phyloP scores from a whole-genome alignment of 805 yeast genomes.

The Pichia membranifaciens region DNA sequence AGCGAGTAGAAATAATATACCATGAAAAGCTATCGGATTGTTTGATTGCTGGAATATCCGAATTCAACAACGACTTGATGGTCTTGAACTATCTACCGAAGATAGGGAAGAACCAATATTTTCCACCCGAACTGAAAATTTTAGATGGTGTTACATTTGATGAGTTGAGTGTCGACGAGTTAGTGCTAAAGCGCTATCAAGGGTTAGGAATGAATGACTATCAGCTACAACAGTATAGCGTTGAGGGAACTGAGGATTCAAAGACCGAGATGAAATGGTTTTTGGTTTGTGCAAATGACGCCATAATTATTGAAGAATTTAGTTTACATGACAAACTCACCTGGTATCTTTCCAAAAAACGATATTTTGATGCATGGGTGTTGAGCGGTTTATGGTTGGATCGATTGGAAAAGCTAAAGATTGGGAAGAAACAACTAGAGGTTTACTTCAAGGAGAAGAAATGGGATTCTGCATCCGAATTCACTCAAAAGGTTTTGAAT shows the following conservation, averaged over 20 bases:
- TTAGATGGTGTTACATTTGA: slow-evolving; percentile 60
- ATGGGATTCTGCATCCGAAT: slow-evolving; percentile 53
- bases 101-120: slow-evolving; percentile 16
- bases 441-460: slow-evolving; percentile 35
- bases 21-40: slow-evolving; percentile 45
- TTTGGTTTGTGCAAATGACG: slow-evolving; percentile 76
- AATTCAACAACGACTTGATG: slow-evolving; percentile 64
- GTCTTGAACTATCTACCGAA: slow-evolving; percentile 45
- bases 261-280: slow-evolving; percentile 40
- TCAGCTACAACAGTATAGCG: slow-evolving; percentile 33
- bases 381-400: slow-evolving; percentile 56
- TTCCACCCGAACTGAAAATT: slow-evolving; percentile 70
- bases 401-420: slow-evolving; percentile 43
- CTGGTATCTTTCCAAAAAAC: slow-evolving; percentile 59
- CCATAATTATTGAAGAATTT: slow-evolving; percentile 68
- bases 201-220: slow-evolving; percentile 76
- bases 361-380: slow-evolving; percentile 70
- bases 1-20: slow-evolving; percentile 39
- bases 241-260: neutral
- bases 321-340: slow-evolving; percentile 60
- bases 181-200: slow-evolving; percentile 53
- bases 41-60: slow-evolving; percentile 69
- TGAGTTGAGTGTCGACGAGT: slow-evolving; percentile 73
- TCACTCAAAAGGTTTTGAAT: slow-evolving; percentile 38
- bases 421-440: slow-evolving; percentile 56